Evolutionary conservation across 345 rosid species (phyloP).

Genomic region (Stellera chamaejasme): DNA sequence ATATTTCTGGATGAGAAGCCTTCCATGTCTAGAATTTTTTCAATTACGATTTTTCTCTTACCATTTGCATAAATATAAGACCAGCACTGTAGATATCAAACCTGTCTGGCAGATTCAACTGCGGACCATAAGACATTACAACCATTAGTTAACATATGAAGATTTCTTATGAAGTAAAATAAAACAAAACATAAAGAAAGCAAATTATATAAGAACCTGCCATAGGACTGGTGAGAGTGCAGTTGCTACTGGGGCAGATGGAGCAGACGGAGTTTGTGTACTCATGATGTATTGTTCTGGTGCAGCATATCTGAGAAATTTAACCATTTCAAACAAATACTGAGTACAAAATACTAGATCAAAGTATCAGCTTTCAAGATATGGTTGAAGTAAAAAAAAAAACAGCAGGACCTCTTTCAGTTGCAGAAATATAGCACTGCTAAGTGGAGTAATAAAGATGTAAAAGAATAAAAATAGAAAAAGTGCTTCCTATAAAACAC

Average conservation of each 20-base stretch:
- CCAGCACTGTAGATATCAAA: constrained; percentile 93
- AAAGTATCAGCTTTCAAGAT: too few species aligned
- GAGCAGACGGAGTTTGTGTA: constrained; percentile 98
- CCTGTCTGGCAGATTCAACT: constrained; percentile 95
- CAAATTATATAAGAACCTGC: constrained; percentile 57
- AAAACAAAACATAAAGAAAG: constrained; percentile 7
- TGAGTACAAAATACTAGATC: too few species aligned
- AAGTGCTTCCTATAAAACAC: too few species aligned
- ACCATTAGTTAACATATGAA: neutral
- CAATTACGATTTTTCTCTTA: constrained; percentile 21
- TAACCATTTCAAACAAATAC: neutral
- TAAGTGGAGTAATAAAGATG: too few species aligned
- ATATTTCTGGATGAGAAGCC: neutral
- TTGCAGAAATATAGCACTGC: too few species aligned
- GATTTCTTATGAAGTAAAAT: constrained; percentile 15
- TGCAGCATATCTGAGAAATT: constrained; percentile 64
- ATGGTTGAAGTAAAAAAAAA: too few species aligned
- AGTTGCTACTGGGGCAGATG: constrained; percentile 94
- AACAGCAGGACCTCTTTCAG: too few species aligned
- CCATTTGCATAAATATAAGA: constrained; percentile 92
- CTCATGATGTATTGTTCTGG: constrained; percentile 99
- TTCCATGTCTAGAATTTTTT: neutral
- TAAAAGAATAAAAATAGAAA: too few species aligned
- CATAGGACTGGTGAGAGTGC: constrained; percentile 93
- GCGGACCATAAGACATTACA: constrained; percentile 5